phyloP scores from a whole-genome alignment of 2,329 filamentous ascomycete genomes.

The Epichloe festucae region DNA sequence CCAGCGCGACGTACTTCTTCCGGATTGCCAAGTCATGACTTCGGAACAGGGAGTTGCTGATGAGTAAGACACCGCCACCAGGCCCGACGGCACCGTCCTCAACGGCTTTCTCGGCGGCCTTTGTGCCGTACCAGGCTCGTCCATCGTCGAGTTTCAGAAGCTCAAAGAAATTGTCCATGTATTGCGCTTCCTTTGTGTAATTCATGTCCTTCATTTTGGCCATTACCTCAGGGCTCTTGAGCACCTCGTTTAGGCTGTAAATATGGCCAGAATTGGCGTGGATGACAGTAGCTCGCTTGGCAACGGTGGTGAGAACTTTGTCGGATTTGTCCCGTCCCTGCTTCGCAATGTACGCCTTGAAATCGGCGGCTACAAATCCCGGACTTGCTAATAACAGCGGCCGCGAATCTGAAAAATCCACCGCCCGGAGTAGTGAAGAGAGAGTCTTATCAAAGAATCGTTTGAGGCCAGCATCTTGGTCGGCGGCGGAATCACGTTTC shows the following conservation, averaged over 20 bases:
- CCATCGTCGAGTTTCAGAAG: slow-evolving; percentile 74
- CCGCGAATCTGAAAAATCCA: slow-evolving; percentile 58
- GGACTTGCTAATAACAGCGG: slow-evolving; percentile 79
- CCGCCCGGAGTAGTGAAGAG: slow-evolving; percentile 59
- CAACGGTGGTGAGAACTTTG: slow-evolving; percentile 53
- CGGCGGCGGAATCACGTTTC: slow-evolving; percentile 51
- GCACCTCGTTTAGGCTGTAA: slow-evolving; percentile 75
- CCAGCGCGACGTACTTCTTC: slow-evolving; percentile 69
- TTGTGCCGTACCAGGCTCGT: slow-evolving; percentile 78
- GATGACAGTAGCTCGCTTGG: slow-evolving; percentile 55
- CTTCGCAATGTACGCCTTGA: slow-evolving; percentile 59
- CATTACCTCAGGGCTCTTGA: slow-evolving; percentile 68
- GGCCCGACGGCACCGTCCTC: slow-evolving; percentile 78
- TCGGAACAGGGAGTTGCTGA: slow-evolving; percentile 80
- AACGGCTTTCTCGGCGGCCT: slow-evolving; percentile 70
- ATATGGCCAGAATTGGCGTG: slow-evolving; percentile 78
- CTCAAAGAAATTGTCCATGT: slow-evolving; percentile 75
- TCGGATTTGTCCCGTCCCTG: slow-evolving; percentile 46
- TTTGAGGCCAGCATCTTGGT: slow-evolving; percentile 57
- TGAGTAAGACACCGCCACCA: slow-evolving; percentile 71
- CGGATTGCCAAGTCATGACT: slow-evolving; percentile 65
- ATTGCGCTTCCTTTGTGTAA: slow-evolving; percentile 67
- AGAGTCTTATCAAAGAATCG: slow-evolving; percentile 67
- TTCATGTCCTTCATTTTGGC: slow-evolving; percentile 73
- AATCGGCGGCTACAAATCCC: slow-evolving; percentile 72